Base-by-base conservation (phyloP, 257 asterid species). In the Haberlea rhodopensis region DNA sequence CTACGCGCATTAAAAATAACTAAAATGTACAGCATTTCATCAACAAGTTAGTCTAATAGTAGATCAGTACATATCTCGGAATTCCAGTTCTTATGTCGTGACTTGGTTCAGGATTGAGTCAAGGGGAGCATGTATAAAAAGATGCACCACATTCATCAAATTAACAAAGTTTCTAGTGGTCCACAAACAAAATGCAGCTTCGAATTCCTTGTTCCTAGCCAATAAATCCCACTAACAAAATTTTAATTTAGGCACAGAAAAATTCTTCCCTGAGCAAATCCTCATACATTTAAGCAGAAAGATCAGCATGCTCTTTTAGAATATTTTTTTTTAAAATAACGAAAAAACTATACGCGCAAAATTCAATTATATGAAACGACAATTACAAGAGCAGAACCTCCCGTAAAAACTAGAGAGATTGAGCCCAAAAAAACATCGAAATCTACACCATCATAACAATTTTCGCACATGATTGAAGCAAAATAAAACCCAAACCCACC, bases 401-500 rank as follows among this genome's bases (percentile, higher is more conserved):
- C 1, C n/a, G 1, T 10, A 1, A 37, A 22, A 66, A 55, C n/a
- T n/a, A 19, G 45, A 10, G 59, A 56, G 62, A 43, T 3, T 6
- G 5, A 61, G n/a, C 60, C n/a, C 63, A 34, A 70, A 63, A 63
- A 57, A 71, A 45, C 49, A 53, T 13, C 32, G 63, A 66, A 37
- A 43, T 43, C 19, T 19, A 43, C 19, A 15, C 19, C 19, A 15
- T 15, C 49, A 4, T 43, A 3, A 43, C 49, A 43, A 4, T 43
- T 4, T 15, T 43, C 19, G 19, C 20, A 43, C 49, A 4, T 1
- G 19, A 13, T 15, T 43, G 31, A 18, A 65, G 58, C 82, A 76
- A 26, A 65, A 72, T 45, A 6, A 53, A 67, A 43, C 29, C 20
- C 26, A 62, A 70, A 64, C 67, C 65, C 75, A 73, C 57, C 32